Conservation (phyloP, 1,284 basidiomycete species). For the Cryptococcus maquisensis region DNA sequence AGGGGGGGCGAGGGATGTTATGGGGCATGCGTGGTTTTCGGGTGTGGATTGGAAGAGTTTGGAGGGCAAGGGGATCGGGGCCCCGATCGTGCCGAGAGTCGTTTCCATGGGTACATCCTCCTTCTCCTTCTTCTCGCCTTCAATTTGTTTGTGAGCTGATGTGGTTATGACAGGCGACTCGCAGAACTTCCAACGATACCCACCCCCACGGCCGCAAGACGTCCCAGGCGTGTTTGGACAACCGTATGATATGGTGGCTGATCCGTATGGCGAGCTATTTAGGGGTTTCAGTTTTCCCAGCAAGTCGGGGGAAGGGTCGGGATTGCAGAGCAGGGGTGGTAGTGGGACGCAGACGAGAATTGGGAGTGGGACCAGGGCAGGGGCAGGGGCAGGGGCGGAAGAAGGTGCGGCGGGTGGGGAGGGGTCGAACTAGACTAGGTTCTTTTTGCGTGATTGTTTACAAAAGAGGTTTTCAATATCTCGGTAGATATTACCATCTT, state of each 20-base stretch:
- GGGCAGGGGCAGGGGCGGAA: too few relatives aligned
- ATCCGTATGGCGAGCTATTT: slow-evolving; percentile 45
- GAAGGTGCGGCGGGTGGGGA: too few relatives aligned
- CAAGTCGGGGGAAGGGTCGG: too few relatives aligned
- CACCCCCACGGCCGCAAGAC: slow-evolving; percentile 47
- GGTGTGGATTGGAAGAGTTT: slow-evolving; percentile 53
- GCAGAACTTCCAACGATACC: slow-evolving; percentile 50
- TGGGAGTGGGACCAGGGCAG: too few relatives aligned
- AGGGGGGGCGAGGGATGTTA: slow-evolving; percentile 52
- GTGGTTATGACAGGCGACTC: slow-evolving; percentile 41
- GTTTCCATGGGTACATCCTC: slow-evolving; percentile 48
- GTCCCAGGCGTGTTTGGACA: slow-evolving; percentile 47
- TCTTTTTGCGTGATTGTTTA: too few relatives aligned
- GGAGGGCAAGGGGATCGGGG: slow-evolving; percentile 50
- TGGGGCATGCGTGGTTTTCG: slow-evolving; percentile 52
- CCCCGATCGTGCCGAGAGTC: slow-evolving; percentile 52
- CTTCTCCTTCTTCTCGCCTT: not conserved
- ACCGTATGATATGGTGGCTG: slow-evolving; percentile 33
- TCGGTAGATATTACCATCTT: too few relatives aligned
- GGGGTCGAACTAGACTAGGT: too few relatives aligned
- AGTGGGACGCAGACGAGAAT: too few relatives aligned
- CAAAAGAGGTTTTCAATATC: too few relatives aligned
- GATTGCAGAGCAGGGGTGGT: too few relatives aligned
- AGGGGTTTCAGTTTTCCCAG: slow-evolving; percentile 36
- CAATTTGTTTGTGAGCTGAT: not conserved